These are phyloP conservation scores for Fomitiporia mediterranea DNA, from an alignment of 1,284 basidiomycete species.

Conservation along the genomic window DNA sequence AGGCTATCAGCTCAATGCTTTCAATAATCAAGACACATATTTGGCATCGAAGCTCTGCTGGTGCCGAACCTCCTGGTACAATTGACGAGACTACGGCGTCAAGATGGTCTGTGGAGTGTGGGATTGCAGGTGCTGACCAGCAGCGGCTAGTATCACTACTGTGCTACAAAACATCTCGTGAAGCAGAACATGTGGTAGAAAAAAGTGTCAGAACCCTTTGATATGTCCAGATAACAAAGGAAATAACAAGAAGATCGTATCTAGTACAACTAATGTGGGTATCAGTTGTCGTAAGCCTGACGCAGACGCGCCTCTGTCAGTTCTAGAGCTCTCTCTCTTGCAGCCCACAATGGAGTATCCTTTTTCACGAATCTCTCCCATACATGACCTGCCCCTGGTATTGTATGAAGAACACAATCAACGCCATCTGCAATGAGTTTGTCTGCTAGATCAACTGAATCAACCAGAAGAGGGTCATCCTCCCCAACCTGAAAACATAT, in stretches of 20 bases:
- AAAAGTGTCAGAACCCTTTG: constrained; percentile 13
- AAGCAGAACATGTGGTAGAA: not conserved
- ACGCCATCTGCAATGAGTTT: constrained; percentile 13
- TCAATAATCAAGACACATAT: constrained; percentile 2
- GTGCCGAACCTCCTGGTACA: not conserved
- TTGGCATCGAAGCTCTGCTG: not conserved
- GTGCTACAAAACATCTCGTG: not conserved
- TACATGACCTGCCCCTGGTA: constrained; percentile 16
- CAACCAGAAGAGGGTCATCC: constrained; percentile 10
- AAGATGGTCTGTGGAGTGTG: constrained; percentile 1
- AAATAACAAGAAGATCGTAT: too few relatives aligned
- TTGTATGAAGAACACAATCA: constrained; percentile 11
- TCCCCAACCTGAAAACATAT: constrained; percentile 12
- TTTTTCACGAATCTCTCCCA: constrained; percentile 16
- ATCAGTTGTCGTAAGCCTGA: not conserved
- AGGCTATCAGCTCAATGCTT: not conserved
- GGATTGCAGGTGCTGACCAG: constrained; percentile 4
- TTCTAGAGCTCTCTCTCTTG: constrained; percentile 6
- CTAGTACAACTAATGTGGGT: too few relatives aligned
- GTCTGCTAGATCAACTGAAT: constrained; percentile 14
- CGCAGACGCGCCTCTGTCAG: constrained; percentile 12
- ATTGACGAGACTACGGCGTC: not conserved
- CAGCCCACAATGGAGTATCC: constrained; percentile 10
- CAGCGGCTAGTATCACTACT: constrained; percentile 4
- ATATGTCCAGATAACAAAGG: too few relatives aligned